Conservation (phyloP, 768 basidiomycete species). For the Tulasnella sp. region DNA sequence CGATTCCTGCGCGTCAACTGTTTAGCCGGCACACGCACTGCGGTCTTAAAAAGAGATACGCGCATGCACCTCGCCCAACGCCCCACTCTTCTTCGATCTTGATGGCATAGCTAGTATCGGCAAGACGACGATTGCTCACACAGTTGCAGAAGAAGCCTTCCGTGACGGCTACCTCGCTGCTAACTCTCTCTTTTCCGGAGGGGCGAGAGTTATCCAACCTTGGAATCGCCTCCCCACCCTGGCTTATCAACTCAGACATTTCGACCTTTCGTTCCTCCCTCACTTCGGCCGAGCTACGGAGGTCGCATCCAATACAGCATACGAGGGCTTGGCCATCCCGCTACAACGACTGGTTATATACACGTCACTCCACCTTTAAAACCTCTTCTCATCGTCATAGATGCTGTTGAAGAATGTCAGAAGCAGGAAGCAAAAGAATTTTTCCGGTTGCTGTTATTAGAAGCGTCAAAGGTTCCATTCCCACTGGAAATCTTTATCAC, state of each 20-base stretch:
- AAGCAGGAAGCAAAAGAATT: slow-evolving; percentile 13
- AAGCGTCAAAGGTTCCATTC: slow-evolving; percentile 21
- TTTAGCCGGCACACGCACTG: background rate
- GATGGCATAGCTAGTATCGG: slow-evolving; percentile 31
- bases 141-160: slow-evolving; percentile 24
- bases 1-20: too few species aligned
- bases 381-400: slow-evolving; percentile 28
- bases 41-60: background rate
- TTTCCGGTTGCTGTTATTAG: slow-evolving; percentile 21
- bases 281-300: slow-evolving; percentile 12
- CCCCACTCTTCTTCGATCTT: slow-evolving; percentile 27
- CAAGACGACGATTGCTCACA: slow-evolving; percentile 32
- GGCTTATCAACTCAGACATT: slow-evolving; percentile 25
- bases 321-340: slow-evolving; percentile 19
- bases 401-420: slow-evolving; percentile 32
- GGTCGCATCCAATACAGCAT: background rate
- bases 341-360: slow-evolving; percentile 19
- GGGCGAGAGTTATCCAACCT: slow-evolving; percentile 19
- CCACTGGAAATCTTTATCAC: slow-evolving; percentile 30
- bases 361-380: background rate
- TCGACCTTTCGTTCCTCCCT: slow-evolving; percentile 4
- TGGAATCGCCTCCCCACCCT: slow-evolving; percentile 28
- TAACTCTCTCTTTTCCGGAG: slow-evolving; percentile 28
- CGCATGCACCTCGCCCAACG: background rate
- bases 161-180: slow-evolving; percentile 25